Percentiles rank a stretch among this genome's conserved stretches.
Evolutionary conservation across 1,284 basidiomycete species (phyloP).

Genomic region (Microbotryum silenes-acaulis): DNA sequence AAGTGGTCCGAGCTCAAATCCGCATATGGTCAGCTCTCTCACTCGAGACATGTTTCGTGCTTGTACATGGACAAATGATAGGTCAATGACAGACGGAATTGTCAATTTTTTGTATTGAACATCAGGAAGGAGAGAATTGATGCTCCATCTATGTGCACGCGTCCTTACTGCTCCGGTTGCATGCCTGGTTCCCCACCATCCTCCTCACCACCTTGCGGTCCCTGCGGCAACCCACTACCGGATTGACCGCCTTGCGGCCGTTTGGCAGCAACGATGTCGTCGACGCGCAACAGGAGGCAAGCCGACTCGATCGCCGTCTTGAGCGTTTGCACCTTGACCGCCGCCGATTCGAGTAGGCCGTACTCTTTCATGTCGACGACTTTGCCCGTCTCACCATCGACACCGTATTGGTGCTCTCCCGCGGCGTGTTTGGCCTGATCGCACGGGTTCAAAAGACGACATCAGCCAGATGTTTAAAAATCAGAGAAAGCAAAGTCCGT

Average conservation of each 20-base stretch:
- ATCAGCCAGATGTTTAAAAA: not conserved
- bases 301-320: conserved; percentile 97
- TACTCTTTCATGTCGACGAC: conserved; percentile 92
- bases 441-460: conserved; percentile 6
- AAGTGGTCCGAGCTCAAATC: too few species aligned
- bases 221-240: not conserved
- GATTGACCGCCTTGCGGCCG: conserved; percentile 23
- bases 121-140: too few species aligned
- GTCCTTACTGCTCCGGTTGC: conserved; percentile 5
- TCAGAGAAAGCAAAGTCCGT: conserved; percentile 2
- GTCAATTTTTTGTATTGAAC: too few species aligned
- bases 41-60: too few species aligned
- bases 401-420: conserved; percentile 82
- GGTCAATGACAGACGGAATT: too few species aligned
- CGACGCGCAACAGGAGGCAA: conserved; percentile 82
- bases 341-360: conserved; percentile 87
- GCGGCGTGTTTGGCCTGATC: conserved; percentile 83
- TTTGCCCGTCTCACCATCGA: conserved; percentile 91
- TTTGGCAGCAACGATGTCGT: conserved; percentile 50
- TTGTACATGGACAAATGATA: too few species aligned
- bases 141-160: not conserved
- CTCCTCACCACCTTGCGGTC: conserved; percentile 13
- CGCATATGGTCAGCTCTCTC: too few species aligned
- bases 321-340: conserved; percentile 93
- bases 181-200: conserved; percentile 3